Base-by-base conservation (phyloP, 306 rosid genomes). In the Alnus rubra region DNA sequence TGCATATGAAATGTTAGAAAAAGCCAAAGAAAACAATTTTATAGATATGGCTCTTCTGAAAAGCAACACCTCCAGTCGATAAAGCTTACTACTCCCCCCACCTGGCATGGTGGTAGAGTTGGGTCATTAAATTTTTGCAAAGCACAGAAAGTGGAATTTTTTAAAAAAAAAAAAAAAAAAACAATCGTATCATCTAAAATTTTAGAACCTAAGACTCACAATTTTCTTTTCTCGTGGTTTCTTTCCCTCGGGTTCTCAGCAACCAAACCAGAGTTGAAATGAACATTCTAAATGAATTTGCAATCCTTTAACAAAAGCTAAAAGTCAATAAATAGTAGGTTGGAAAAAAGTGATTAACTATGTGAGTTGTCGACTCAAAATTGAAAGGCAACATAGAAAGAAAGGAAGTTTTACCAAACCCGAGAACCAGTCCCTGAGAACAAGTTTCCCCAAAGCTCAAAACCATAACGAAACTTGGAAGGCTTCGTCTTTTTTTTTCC, bases 191-290 rank as follows among this genome's bases (percentile, higher is more conserved):
- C 2, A 31, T 9, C 4, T 11, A 13, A 18, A 42, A 16, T 9
- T 18, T 39, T 39, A 18, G 16, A 35, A 18, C 49, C n/a, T 37
- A 31, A 52, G 23, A 60, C 16, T 23, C 48, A 33, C 67, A 42
- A 18, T 15, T 44, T 1, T 28, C 10, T 16, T 28, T 60, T 12
- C 50, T 44, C 12, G 9, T 28, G 33, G 28, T 59, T 59, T 9
- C 65, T 23, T 60, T 72, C 51, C 50, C 51, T 10, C 37, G 6
- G 18, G 56, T 59, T 80, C 74, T 76, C 28, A 62, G 62, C 56
- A 31, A 56, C 68, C 69, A 74, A 81, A 64, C 85, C 85, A 74
- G 74, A 68, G 16, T n/a, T 14, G 18, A 45, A 65, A 42, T 9
- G 56, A 39, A 79, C 58, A 72, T 58, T 42, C 35, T 6, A 39